Evolutionary conservation across 2,329 filamentous ascomycete species (phyloP).

Genomic region (Helicocarpus griseus): DNA sequence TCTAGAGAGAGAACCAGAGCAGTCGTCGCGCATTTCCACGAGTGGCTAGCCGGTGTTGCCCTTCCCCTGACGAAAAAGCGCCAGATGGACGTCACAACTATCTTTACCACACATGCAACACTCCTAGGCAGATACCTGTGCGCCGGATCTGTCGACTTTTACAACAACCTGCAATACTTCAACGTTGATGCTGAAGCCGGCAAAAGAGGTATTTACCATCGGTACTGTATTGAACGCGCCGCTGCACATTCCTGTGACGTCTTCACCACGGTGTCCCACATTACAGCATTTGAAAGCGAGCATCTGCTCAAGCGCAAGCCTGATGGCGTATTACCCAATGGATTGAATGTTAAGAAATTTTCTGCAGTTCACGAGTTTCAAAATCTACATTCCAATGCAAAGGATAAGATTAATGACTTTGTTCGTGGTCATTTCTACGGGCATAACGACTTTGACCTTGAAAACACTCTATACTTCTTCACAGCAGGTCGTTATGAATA

Average conservation of each 20-base stretch:
- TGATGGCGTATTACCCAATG: constrained; percentile 91
- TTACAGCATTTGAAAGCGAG: constrained; percentile 96
- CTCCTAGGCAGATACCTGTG: constrained; percentile 92
- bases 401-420: constrained; percentile 97
- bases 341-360: constrained; percentile 97
- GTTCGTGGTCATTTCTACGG: constrained; percentile 97
- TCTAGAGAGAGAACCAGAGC: constrained; percentile 85
- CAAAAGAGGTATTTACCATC: constrained; percentile 95
- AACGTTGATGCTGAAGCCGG: constrained; percentile 94
- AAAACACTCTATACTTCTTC: constrained; percentile 97
- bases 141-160: constrained; percentile 95
- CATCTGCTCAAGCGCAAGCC: constrained; percentile 96
- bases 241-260: constrained; percentile 88
- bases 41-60: constrained; percentile 93
- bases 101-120: constrained; percentile 96
- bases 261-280: constrained; percentile 97
- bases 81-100: constrained; percentile 91
- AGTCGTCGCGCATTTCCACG: constrained; percentile 96
- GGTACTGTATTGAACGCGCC: constrained; percentile 94
- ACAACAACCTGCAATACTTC: constrained; percentile 96
- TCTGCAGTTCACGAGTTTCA: constrained; percentile 98
- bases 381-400: constrained; percentile 90
- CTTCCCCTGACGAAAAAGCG: constrained; percentile 87
- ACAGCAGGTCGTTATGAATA: constrained; percentile 96
- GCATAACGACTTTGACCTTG: constrained; percentile 91